Evolutionary conservation across 2,329 filamentous ascomycete genomes (phyloP).

Genomic region (Colletotrichum phormii): DNA sequence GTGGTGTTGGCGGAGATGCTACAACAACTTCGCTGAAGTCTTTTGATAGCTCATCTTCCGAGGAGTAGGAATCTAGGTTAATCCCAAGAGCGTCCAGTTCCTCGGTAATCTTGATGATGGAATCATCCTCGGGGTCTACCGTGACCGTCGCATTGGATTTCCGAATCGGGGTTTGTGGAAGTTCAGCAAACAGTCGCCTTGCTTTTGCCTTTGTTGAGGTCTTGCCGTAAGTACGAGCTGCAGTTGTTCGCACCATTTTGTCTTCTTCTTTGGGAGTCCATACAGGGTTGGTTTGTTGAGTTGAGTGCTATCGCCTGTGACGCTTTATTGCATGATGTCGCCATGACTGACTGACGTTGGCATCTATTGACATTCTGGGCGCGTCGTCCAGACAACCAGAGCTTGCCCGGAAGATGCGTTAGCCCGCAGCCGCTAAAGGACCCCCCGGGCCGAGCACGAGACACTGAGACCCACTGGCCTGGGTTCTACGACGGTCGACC

Average conservation of each 20-base stretch:
- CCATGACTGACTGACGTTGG: conserved; percentile 18
- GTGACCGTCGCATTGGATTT: conserved; percentile 34
- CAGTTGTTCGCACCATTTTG: conserved; percentile 58
- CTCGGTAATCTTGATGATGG: conserved; percentile 47
- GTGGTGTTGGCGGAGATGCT: neutral
- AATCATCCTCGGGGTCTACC: conserved; percentile 30
- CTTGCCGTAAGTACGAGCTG: conserved; percentile 64
- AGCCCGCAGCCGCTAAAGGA: conserved; percentile 12
- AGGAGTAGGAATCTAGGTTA: conserved; percentile 36
- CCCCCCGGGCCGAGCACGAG: neutral
- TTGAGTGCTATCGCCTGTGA: neutral
- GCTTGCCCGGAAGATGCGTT: conserved; percentile 2
- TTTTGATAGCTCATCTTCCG: conserved; percentile 30
- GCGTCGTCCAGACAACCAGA: conserved; percentile 23
- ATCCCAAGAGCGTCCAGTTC: conserved; percentile 48
- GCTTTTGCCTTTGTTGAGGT: conserved; percentile 58
- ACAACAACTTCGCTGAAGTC: conserved; percentile 24
- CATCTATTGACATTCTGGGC: conserved; percentile 27
- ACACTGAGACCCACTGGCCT: conserved; percentile 5
- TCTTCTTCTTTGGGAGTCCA: neutral
- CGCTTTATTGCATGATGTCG: neutral
- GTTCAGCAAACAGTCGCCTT: conserved; percentile 62
- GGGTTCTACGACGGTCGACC: conserved; percentile 21
- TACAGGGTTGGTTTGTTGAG: neutral
- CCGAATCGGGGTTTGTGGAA: conserved; percentile 62